Base-by-base conservation (phyloP, 306 rosid genomes). In the Glycyrrhiza uralensis region DNA sequence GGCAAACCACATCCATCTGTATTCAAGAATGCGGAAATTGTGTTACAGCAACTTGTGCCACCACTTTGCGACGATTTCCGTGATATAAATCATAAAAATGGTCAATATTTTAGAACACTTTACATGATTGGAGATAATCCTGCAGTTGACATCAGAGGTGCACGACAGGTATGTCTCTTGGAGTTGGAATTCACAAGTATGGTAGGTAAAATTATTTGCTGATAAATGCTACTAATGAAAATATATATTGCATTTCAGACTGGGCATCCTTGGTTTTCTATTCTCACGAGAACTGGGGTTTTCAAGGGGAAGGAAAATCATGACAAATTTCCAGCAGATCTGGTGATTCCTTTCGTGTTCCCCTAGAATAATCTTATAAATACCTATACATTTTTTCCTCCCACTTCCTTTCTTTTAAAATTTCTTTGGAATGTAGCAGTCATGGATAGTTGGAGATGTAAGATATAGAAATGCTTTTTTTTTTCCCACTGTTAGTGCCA, bases 101-200 rank as follows among this genome's bases (percentile, higher is more conserved):
- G 77, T 77, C 80, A 72, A 57, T 36, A 62, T 72, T 86, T 93
- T 80, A 76, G 83, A 83, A 86, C 79, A 6, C 80, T 93, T 29
- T 93, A 93, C 76, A 91, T 93, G 98, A 84, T 93, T 23, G 98
- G 98, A 77, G 97, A 93, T 73, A 93, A 93, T 83, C 97, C 98
- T 59, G 78, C 85, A 23, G 98, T 90, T 71, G 98, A 93, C 73
- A 85, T 93, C 61, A 81, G 70, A 61, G 98, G 98, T 7, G 96
- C 96, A 57, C 66, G 62, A 36, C 89, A 91, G 97, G 97, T 91
- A 42, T 66, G 76, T 57, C 75, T 71, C 56, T 19, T 30, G 41
- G 60, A 58, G 41, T 60, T 45, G 20, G 47, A 63, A 63, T 77
- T 78, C 62, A 41, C 57, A 10, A 22, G 28, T 63, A 18, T 14